Conservation (phyloP, 495 filamentous ascomycete genomes). For the Penicillium longicatenatum region DNA sequence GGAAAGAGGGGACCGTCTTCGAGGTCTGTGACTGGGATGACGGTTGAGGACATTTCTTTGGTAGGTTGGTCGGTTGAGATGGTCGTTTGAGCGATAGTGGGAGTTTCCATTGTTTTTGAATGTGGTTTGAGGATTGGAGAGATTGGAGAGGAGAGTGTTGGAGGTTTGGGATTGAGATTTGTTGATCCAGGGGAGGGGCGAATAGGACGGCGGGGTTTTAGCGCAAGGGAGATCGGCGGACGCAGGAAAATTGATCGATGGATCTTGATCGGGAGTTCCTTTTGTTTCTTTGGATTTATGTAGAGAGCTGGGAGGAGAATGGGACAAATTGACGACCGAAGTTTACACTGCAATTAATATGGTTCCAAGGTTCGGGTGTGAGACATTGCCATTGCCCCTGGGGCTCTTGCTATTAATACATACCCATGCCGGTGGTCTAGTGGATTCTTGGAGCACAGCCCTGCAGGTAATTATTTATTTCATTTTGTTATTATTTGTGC, state of each 20-base stretch:
- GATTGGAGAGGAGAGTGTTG: slow-evolving; percentile 2
- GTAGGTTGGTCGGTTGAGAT: slow-evolving; percentile 21
- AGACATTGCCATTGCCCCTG: slow-evolving; percentile 17
- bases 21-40: slow-evolving; percentile 51
- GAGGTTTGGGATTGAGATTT: slow-evolving; percentile 3
- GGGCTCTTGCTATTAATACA: slow-evolving; percentile 18
- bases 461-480: background rate
- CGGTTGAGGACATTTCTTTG: slow-evolving; percentile 32
- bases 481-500: background rate
- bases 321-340: background rate
- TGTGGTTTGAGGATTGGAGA: slow-evolving; percentile 1
- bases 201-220: slow-evolving; percentile 23
- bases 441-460: background rate
- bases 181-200: slow-evolving; percentile 17
- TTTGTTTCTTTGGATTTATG: background rate
- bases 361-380: slow-evolving; percentile 14
- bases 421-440: slow-evolving; percentile 1
- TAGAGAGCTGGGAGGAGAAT: background rate
- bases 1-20: slow-evolving; percentile 70
- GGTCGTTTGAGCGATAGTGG: slow-evolving; percentile 16
- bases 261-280: background rate
- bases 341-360: slow-evolving; percentile 7
- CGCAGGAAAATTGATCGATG: background rate
- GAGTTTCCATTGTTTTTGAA: slow-evolving; percentile 16
- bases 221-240: slow-evolving; percentile 27